Conservation (phyloP, 441 rosid species). For the Dalechampia spathulata region DNA sequence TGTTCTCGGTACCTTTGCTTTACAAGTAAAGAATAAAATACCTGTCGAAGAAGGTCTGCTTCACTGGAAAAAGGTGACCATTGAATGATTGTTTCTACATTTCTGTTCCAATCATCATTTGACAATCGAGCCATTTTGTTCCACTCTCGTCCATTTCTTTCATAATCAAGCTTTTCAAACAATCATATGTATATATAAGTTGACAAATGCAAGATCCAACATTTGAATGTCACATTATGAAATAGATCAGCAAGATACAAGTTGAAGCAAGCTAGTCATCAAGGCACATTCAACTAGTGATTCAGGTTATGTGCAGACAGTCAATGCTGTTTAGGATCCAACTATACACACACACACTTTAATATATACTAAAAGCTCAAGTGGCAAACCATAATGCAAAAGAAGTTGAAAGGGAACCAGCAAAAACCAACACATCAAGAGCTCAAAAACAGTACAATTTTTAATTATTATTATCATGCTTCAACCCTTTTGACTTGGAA, state of each 20-base stretch:
- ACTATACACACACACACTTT: not conserved
- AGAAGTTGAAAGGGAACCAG: not conserved
- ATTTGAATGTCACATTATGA: too few relatives aligned
- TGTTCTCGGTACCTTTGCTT: not conserved
- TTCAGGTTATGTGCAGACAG: too few relatives aligned
- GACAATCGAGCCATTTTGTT: constrained; percentile 46
- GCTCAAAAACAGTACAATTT: too few relatives aligned
- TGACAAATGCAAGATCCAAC: too few relatives aligned
- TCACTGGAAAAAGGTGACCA: constrained; percentile 85
- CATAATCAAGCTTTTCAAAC: constrained; percentile 68
- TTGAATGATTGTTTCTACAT: constrained; percentile 53
- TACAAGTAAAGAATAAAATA: constrained; percentile 15
- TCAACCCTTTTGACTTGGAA: too few relatives aligned
- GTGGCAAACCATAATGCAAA: not conserved
- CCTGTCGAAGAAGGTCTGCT: constrained; percentile 78
- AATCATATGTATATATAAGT: too few relatives aligned
- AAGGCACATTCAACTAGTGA: too few relatives aligned
- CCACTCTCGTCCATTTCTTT: constrained; percentile 52
- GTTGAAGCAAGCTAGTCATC: too few relatives aligned
- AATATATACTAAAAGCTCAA: not conserved
- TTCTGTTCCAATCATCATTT: constrained; percentile 56
- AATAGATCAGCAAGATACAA: too few relatives aligned
- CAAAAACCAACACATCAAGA: not conserved
- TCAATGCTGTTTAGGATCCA: too few relatives aligned
- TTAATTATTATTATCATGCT: too few relatives aligned